Conservation (phyloP, 192 early-diverging fungal genomes). For the Coemansia sp. region DNA sequence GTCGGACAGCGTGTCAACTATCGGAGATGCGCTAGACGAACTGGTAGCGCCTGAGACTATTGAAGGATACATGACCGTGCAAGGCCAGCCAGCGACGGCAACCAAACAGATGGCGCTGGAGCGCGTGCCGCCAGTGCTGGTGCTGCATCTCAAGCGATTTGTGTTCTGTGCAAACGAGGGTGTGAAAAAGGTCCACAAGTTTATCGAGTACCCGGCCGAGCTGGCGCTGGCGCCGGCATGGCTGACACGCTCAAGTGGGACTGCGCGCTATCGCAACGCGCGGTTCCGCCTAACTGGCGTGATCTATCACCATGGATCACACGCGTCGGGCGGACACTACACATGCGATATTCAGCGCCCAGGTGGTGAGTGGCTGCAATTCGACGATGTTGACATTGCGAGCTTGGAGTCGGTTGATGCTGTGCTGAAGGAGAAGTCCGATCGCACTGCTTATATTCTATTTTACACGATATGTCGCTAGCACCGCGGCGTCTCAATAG, state of each 20-base stretch:
- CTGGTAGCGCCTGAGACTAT: conserved; percentile 77
- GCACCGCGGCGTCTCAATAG: too few relatives aligned
- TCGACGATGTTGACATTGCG: conserved; percentile 86
- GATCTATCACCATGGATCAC: conserved; percentile 92
- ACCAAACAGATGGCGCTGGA: conserved; percentile 87
- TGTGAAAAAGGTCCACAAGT: conserved; percentile 84
- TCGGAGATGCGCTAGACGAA: conserved; percentile 84
- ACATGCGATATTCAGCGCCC: conserved; percentile 86
- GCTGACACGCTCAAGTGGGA: conserved; percentile 29
- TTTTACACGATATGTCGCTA: conserved; percentile 40
- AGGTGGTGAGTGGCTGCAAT: conserved; percentile 79
- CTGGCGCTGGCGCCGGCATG: conserved; percentile 66
- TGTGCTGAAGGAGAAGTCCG: conserved; percentile 40
- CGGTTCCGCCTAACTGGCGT: conserved; percentile 80
- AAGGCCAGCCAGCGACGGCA: conserved; percentile 55
- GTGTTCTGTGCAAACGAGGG: conserved; percentile 74
- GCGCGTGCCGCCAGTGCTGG: conserved; percentile 80
- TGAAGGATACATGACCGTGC: conserved; percentile 66
- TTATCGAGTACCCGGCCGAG: conserved; percentile 66
- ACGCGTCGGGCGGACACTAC: conserved; percentile 92
- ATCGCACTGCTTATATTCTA: conserved; percentile 53
- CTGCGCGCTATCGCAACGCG: conserved; percentile 29
- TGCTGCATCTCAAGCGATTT: conserved; percentile 94
- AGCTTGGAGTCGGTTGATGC: conserved; percentile 36
- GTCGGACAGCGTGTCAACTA: conserved; percentile 67